These are phyloP conservation scores for Bonnemaisonia californica DNA, from an alignment of 31 red algal species.

Conservation along the genomic window DNA sequence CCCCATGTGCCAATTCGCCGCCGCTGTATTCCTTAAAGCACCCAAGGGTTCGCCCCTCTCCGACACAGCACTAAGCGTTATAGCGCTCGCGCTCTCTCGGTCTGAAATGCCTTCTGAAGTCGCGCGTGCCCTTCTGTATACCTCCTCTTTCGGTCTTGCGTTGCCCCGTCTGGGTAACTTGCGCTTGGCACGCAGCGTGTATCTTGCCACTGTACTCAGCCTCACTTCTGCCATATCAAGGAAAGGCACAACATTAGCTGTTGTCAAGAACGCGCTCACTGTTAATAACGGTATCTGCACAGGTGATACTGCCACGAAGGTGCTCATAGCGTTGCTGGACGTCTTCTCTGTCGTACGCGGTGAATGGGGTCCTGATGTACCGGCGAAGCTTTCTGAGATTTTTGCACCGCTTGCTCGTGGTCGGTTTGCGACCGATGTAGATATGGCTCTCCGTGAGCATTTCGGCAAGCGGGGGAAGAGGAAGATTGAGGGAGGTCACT, in stretches of 20 bases:
- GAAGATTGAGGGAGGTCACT: background rate
- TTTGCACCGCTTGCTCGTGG: conserved; percentile 38
- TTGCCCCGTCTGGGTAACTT: background rate
- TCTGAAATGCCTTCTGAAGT: conserved; percentile 7
- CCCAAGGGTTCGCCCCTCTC: background rate
- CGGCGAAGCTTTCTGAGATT: background rate
- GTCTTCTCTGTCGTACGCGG: background rate
- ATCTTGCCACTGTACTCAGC: background rate
- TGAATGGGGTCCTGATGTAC: background rate
- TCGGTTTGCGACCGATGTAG: conserved; percentile 26
- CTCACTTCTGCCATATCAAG: background rate
- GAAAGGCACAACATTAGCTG: background rate
- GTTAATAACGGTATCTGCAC: background rate
- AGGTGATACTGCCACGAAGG: background rate
- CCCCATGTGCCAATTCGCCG: background rate
- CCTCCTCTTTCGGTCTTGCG: background rate
- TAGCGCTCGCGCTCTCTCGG: conserved; percentile 3
- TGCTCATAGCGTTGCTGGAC: background rate
- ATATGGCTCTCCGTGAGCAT: conserved; percentile 34
- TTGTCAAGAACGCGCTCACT: background rate
- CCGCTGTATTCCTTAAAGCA: background rate
- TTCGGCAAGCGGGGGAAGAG: conserved; percentile 14
- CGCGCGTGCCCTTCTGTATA: background rate
- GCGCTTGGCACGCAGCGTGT: background rate
- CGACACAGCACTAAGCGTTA: background rate